Conservation (phyloP, 805 yeast genomes). For the Saccharomyces paradoxus region DNA sequence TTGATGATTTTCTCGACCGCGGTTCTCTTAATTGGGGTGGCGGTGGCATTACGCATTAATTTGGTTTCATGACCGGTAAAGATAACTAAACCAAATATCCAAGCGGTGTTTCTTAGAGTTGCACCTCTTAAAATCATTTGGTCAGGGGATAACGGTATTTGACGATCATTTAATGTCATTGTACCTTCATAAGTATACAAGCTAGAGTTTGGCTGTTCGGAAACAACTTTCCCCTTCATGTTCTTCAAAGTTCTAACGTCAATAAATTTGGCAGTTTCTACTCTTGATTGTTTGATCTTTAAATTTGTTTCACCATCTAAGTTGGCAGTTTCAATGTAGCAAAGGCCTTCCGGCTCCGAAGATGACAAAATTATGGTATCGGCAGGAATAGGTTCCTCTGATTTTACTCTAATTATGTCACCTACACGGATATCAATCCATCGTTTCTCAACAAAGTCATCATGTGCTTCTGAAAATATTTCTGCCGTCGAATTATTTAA, state of each 20-base stretch:
- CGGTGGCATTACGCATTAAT: conserved; percentile 96
- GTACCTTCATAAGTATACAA: conserved; percentile 94
- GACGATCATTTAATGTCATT: conserved; percentile 43
- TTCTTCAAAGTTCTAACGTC: conserved; percentile 52
- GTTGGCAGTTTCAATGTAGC: conserved; percentile 95
- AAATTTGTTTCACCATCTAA: conserved; percentile 96
- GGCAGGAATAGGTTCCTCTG: conserved; percentile 91
- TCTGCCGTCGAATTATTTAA: conserved; percentile 69
- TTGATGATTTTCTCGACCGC: conserved; percentile 95
- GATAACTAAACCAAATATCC: conserved; percentile 89
- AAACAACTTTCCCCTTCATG: conserved; percentile 52
- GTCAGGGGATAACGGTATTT: conserved; percentile 76
- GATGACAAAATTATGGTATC: conserved; percentile 79
- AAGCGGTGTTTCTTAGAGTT: conserved; percentile 83
- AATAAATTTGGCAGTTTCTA: conserved; percentile 67
- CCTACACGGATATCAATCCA: conserved; percentile 92
- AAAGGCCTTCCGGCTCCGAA: conserved; percentile 96
- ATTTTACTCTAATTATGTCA: conserved; percentile 73
- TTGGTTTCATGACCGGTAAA: conserved; percentile 98
- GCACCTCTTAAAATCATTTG: conserved; percentile 94
- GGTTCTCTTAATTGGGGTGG: conserved; percentile 94
- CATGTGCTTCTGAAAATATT: conserved; percentile 46
- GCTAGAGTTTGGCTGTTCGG: conserved; percentile 92
- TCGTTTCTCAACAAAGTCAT: conserved; percentile 50
- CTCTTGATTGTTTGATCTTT: conserved; percentile 82